Conservation (phyloP, 257 asterid species). For the Scutellaria galericulata region DNA sequence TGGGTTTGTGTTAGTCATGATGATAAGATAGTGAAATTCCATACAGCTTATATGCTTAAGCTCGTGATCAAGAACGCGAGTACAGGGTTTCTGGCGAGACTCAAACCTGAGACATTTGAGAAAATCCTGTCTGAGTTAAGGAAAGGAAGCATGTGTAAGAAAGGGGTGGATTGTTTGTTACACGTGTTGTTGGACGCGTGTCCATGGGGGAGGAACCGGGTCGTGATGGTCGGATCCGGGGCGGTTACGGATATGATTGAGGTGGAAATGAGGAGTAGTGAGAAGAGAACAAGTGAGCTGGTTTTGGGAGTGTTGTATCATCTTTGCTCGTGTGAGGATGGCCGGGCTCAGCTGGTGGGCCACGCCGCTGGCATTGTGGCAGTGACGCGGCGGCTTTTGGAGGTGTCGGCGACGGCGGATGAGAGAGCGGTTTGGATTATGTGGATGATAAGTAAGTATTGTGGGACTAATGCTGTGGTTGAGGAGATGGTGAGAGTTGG, state of each 20-base stretch:
- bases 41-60: constrained; percentile 45
- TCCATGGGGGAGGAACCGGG: constrained; percentile 53
- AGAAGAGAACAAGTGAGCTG: constrained; percentile 51
- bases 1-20: constrained; percentile 44
- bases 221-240: constrained; percentile 50
- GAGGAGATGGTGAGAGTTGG: constrained; percentile 63
- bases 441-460: constrained; percentile 45
- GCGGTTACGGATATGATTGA: constrained; percentile 50
- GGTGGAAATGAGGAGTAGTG: constrained; percentile 40
- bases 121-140: background rate
- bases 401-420: constrained; percentile 49
- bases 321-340: constrained; percentile 58
- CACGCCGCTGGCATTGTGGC: constrained; percentile 64
- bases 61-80: constrained; percentile 31
- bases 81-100: constrained; percentile 30
- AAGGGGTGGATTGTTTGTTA: constrained; percentile 33
- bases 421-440: constrained; percentile 55
- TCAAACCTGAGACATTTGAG: constrained; percentile 47
- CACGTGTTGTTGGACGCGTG: constrained; percentile 45
- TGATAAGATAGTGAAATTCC: constrained; percentile 14
- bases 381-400: constrained; percentile 53
- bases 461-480: constrained; percentile 48
- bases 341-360: constrained; percentile 62
- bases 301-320: constrained; percentile 49
- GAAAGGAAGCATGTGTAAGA: background rate